Percentiles rank a stretch among this genome's conserved stretches.
Conservation (phyloP, 2,329 filamentous ascomycete species). For the Venturia pyrina region DNA sequence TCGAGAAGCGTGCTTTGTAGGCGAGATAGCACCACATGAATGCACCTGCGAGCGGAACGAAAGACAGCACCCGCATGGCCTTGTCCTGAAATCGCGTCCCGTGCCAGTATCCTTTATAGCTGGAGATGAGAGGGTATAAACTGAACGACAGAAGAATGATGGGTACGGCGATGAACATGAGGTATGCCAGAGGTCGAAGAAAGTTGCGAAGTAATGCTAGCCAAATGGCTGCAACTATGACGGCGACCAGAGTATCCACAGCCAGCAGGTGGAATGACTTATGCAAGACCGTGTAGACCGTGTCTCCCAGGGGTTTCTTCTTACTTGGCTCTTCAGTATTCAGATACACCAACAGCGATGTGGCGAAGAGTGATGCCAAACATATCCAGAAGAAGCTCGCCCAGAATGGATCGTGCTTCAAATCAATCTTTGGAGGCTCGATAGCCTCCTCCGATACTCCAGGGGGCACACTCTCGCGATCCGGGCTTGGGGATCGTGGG, state of each 20-base stretch:
- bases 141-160: conserved; percentile 81
- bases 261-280: conserved; percentile 83
- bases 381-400: conserved; percentile 81
- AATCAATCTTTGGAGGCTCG: conserved; percentile 36
- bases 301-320: conserved; percentile 74
- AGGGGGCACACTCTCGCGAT: conserved; percentile 45
- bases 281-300: conserved; percentile 81
- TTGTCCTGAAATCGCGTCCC: conserved; percentile 69
- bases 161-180: conserved; percentile 76
- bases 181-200: conserved; percentile 69
- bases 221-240: conserved; percentile 84
- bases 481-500: conserved; percentile 38
- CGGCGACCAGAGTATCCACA: conserved; percentile 81
- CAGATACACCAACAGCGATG: conserved; percentile 80
- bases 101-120: conserved; percentile 66
- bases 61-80: conserved; percentile 77
- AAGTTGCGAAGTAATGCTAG: conserved; percentile 80
- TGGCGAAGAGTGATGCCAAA: conserved; percentile 73
- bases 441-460: conserved; percentile 42
- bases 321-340: conserved; percentile 60
- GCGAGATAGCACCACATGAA: conserved; percentile 77
- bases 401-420: conserved; percentile 88
- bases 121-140: conserved; percentile 82
- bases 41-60: conserved; percentile 64
- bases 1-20: conserved; percentile 66